These are phyloP conservation scores for Lineolata rhizophorae DNA, from an alignment of 495 filamentous ascomycete genomes.

Conservation along the genomic window DNA sequence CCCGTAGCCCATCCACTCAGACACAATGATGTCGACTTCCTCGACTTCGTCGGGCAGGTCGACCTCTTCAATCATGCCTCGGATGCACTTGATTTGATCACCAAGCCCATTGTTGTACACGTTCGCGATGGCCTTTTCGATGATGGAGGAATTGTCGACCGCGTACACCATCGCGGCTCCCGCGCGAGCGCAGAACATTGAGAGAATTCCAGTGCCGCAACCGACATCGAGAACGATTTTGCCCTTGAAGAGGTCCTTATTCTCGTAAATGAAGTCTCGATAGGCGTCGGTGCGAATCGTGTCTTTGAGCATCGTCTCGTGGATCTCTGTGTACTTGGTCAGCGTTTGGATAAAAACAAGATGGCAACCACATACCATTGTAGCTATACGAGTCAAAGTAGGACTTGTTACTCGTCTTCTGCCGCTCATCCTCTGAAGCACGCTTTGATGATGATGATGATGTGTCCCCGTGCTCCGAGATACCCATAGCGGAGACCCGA, in stretches of 20 bases:
- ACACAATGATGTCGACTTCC: slow-evolving; percentile 86
- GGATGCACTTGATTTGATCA: slow-evolving; percentile 59
- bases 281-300: slow-evolving; percentile 43
- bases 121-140: slow-evolving; percentile 68
- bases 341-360: slow-evolving; percentile 6
- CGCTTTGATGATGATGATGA: too few relatives aligned
- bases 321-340: slow-evolving; percentile 37
- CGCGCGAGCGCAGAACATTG: slow-evolving; percentile 82
- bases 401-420: slow-evolving; percentile 29
- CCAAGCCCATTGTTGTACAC: slow-evolving; percentile 60
- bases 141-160: slow-evolving; percentile 86
- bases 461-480: too few relatives aligned
- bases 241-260: slow-evolving; percentile 76
- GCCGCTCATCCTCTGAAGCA: slow-evolving; percentile 8
- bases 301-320: slow-evolving; percentile 81
- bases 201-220: slow-evolving; percentile 81
- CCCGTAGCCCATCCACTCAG: slow-evolving; percentile 96
- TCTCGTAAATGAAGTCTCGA: slow-evolving; percentile 51
- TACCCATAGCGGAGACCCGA: too few relatives aligned
- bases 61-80: slow-evolving; percentile 86
- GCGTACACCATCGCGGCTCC: slow-evolving; percentile 80
- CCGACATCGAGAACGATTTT: slow-evolving; percentile 86
- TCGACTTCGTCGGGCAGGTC: slow-evolving; percentile 51
- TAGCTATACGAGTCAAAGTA: slow-evolving; percentile 72
- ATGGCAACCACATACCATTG: slow-evolving; percentile 35